Percentiles rank a stretch among this genome's conserved stretches.
Conservation (phyloP, 2,329 filamentous ascomycete genomes). For the Phialophora verrucosa region DNA sequence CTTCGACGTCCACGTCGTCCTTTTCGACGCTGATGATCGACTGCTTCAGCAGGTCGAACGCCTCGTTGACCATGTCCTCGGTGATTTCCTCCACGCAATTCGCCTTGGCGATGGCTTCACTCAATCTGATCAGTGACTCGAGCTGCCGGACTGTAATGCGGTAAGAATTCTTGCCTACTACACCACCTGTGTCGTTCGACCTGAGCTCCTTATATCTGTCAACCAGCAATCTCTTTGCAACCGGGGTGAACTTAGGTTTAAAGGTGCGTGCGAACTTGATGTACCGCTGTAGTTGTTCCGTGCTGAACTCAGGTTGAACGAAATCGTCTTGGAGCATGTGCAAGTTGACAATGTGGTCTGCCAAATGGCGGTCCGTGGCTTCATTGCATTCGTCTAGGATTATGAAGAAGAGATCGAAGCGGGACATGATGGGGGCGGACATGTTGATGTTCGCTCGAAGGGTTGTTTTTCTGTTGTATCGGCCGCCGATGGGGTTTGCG, state of each 20-base stretch:
- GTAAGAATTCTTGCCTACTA: constrained; percentile 93
- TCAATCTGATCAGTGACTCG: constrained; percentile 92
- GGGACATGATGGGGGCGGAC: constrained; percentile 98
- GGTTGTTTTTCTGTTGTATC: constrained; percentile 97
- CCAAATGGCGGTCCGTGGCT: constrained; percentile 83
- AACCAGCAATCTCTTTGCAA: constrained; percentile 84
- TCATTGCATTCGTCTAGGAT: constrained; percentile 97
- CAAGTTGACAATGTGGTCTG: constrained; percentile 91
- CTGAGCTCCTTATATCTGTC: constrained; percentile 94
- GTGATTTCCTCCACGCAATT: constrained; percentile 94
- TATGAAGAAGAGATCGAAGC: constrained; percentile 98
- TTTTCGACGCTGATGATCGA: constrained; percentile 98
- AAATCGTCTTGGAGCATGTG: constrained; percentile 93
- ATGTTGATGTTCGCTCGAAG: constrained; percentile 97
- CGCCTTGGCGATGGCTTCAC: constrained; percentile 96
- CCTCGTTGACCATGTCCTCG: constrained; percentile 84
- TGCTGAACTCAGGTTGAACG: constrained; percentile 90
- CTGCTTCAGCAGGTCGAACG: constrained; percentile 86
- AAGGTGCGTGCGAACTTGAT: constrained; percentile 96
- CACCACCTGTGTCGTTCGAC: constrained; percentile 87
- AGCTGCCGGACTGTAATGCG: constrained; percentile 96
- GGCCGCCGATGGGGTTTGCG: constrained; percentile 91
- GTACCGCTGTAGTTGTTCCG: constrained; percentile 94
- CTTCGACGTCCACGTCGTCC: constrained; percentile 93
- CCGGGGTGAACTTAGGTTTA: constrained; percentile 86